A percentile compares a stretch with the other conserved stretches of the same genome.
Conservation (phyloP, 495 filamentous ascomycete species). For the Hypoxylon cercidicola region DNA sequence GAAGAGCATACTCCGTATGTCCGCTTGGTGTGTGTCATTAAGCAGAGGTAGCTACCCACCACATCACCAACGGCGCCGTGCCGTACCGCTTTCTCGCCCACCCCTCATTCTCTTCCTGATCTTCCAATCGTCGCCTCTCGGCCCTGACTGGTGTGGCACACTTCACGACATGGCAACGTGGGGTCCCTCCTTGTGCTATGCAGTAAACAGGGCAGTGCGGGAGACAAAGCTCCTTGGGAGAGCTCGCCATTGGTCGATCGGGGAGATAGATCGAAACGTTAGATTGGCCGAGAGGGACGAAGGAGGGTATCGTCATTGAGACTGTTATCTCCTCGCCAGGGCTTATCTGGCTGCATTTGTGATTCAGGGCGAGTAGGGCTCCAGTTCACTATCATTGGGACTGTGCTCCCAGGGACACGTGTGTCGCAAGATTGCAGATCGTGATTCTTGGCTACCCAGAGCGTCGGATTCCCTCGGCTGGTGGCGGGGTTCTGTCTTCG, state of each 20-base stretch:
- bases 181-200: constrained; percentile 8
- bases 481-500: constrained; percentile 25
- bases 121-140: constrained; percentile 36
- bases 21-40: constrained; percentile 18
- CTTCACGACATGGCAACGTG: constrained; percentile 17
- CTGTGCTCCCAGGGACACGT: constrained; percentile 41
- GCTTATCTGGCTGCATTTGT: constrained; percentile 39
- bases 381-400: constrained; percentile 36
- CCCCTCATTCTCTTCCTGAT: constrained; percentile 14
- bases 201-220: constrained; percentile 12
- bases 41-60: constrained; percentile 33
- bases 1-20: constrained; percentile 27
- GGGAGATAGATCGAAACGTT: constrained; percentile 31
- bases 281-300: constrained; percentile 28
- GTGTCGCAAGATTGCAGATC: constrained; percentile 45
- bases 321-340: constrained; percentile 35
- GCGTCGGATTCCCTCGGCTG: constrained; percentile 42
- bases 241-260: constrained; percentile 35
- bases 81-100: constrained; percentile 31
- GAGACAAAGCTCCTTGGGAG: constrained; percentile 35
- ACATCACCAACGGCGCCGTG: constrained; percentile 36
- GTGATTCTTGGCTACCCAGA: constrained; percentile 41
- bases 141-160: constrained; percentile 42
- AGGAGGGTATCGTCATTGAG: constrained; percentile 32
- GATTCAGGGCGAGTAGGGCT: constrained; percentile 5